Evolutionary conservation across 2,329 filamentous ascomycete species (phyloP).

Genomic region (Cytospora mali): DNA sequence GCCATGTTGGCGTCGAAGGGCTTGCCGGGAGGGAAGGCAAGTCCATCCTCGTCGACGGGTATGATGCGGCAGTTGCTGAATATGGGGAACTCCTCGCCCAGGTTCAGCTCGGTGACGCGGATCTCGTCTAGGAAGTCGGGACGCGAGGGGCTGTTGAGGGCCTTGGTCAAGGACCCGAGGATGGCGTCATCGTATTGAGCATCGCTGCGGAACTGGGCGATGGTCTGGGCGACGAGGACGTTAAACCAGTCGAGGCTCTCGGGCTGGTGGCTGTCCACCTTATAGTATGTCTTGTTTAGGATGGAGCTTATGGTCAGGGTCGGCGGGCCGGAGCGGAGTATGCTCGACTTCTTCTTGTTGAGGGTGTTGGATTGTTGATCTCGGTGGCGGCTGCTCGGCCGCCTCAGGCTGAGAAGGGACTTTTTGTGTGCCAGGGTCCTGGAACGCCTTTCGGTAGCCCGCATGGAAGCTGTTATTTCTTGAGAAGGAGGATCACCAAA

Average conservation of each 20-base stretch:
- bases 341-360: slow-evolving; percentile 69
- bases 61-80: slow-evolving; percentile 98
- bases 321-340: slow-evolving; percentile 68
- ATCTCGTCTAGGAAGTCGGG: slow-evolving; percentile 95
- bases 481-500: slow-evolving; percentile 90
- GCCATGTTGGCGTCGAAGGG: slow-evolving; percentile 56
- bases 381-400: slow-evolving; percentile 36
- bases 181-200: slow-evolving; percentile 92
- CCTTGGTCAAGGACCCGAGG: slow-evolving; percentile 77
- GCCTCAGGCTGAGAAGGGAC: slow-evolving; percentile 64
- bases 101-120: slow-evolving; percentile 85
- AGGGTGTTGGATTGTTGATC: slow-evolving; percentile 43
- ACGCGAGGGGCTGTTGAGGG: slow-evolving; percentile 83
- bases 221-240: slow-evolving; percentile 92
- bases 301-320: slow-evolving; percentile 90
- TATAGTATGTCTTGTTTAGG: slow-evolving; percentile 96
- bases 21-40: slow-evolving; percentile 55
- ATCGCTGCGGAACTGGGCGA: slow-evolving; percentile 91
- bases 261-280: slow-evolving; percentile 91
- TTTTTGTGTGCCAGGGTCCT: slow-evolving; percentile 76
- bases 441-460: slow-evolving; percentile 73
- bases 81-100: slow-evolving; percentile 97
- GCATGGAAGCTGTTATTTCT: slow-evolving; percentile 75
- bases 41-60: slow-evolving; percentile 79
- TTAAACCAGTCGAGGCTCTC: slow-evolving; percentile 99